Conservation (phyloP, 441 rosid species). For the Isatis lusitanica region DNA sequence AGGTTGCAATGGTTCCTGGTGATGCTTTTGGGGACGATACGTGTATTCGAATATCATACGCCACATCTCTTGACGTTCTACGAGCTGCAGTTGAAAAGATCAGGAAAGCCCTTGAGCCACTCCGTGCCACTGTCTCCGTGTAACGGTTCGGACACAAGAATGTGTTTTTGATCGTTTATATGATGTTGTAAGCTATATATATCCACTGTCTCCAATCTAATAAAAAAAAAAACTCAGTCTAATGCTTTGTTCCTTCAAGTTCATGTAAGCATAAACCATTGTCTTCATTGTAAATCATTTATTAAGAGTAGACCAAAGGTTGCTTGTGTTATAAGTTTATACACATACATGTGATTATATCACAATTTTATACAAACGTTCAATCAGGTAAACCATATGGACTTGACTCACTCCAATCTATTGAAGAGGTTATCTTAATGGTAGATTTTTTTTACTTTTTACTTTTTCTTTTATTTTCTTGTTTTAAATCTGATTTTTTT, state of each 20-base stretch:
- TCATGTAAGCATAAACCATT: background rate
- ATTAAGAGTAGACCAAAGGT: background rate
- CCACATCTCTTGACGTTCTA: slow-evolving; percentile 76
- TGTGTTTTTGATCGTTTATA: background rate
- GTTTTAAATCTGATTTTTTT: too few species aligned
- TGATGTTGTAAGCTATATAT: slow-evolving; percentile 24
- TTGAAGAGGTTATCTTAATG: too few species aligned
- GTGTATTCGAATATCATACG: slow-evolving; percentile 91
- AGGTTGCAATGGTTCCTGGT: slow-evolving; percentile 98
- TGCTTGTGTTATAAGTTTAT: background rate
- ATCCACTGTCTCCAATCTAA: background rate
- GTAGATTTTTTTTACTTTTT: too few species aligned
- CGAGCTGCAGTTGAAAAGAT: slow-evolving; percentile 76
- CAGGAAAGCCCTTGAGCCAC: slow-evolving; percentile 62
- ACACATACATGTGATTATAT: background rate
- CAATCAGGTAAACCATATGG: too few species aligned
- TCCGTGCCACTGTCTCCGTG: slow-evolving; percentile 53
- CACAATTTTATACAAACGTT: too few species aligned
- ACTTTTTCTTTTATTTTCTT: too few species aligned
- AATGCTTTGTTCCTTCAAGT: background rate
- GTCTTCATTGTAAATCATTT: background rate
- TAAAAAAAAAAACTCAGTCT: background rate
- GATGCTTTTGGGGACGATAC: slow-evolving; percentile 92
- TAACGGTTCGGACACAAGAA: slow-evolving; percentile 27
- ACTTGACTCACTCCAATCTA: too few species aligned